These are phyloP conservation scores for Pulveroboletus frians DNA, from an alignment of 768 basidiomycete genomes.

Conservation along the genomic window DNA sequence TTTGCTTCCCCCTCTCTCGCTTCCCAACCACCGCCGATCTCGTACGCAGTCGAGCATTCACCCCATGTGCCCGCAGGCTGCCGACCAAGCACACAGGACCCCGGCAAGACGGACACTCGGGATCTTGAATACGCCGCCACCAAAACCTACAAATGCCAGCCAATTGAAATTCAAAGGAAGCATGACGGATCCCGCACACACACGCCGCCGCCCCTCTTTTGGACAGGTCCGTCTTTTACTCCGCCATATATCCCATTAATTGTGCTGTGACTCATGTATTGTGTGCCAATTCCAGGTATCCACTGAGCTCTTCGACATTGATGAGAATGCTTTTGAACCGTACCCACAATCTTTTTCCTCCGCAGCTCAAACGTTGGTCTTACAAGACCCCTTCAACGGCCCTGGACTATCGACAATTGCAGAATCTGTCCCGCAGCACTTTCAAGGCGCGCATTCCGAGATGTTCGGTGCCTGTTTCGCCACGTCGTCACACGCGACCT, in stretches of 20 bases:
- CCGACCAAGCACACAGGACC: constrained; percentile 26
- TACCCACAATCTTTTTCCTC: constrained; percentile 38
- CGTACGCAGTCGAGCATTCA: constrained; percentile 52
- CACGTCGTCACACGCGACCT: constrained; percentile 31
- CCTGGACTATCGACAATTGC: constrained; percentile 31
- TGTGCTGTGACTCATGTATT: constrained; percentile 13
- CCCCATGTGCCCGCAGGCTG: constrained; percentile 28
- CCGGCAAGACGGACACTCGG: constrained; percentile 35
- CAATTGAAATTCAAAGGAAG: constrained; percentile 65
- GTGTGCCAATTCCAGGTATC: constrained; percentile 33
- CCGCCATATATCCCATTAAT: constrained; percentile 9
- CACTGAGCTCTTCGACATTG: constrained; percentile 66
- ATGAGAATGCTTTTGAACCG: constrained; percentile 61
- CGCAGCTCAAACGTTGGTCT: constrained; percentile 29
- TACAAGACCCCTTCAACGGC: constrained; percentile 43
- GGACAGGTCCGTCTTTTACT: constrained; percentile 34
- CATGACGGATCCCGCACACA: constrained; percentile 64
- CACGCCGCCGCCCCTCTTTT: constrained; percentile 37
- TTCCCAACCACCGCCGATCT: constrained; percentile 51
- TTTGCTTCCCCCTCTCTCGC: constrained; percentile 54
- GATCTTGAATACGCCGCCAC: constrained; percentile 57
- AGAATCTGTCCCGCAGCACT: constrained; percentile 25
- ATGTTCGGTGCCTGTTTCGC: constrained; percentile 18
- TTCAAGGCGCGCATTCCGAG: constrained; percentile 17
- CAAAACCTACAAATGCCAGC: constrained; percentile 48